Percentiles rank a stretch among this genome's conserved stretches.
Conservation (phyloP, 2,329 filamentous ascomycete genomes). For the Remersonia thermophila region DNA sequence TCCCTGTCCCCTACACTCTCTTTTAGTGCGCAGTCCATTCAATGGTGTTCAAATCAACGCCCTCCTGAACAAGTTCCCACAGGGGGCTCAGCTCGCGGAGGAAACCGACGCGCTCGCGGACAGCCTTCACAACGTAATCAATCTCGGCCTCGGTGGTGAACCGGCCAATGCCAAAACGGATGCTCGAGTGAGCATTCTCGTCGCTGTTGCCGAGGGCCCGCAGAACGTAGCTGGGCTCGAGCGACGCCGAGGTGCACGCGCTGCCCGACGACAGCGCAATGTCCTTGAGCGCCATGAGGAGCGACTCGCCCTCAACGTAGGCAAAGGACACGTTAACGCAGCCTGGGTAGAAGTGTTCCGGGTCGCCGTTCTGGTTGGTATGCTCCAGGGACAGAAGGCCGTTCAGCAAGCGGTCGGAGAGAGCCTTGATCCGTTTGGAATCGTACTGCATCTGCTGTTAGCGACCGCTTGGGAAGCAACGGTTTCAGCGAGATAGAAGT, state of each 20-base stretch:
- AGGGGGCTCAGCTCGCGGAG: slow-evolving; percentile 87
- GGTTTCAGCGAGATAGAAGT: background rate
- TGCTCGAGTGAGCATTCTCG: slow-evolving; percentile 94
- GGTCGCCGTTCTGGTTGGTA: slow-evolving; percentile 80
- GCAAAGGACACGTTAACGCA: slow-evolving; percentile 98
- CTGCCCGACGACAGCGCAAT: slow-evolving; percentile 94
- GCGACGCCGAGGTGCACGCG: slow-evolving; percentile 89
- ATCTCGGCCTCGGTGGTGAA: slow-evolving; percentile 95
- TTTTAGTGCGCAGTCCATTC: slow-evolving; percentile 92
- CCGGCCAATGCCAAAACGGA: slow-evolving; percentile 90
- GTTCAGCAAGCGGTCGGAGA: slow-evolving; percentile 73
- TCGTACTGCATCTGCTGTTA: slow-evolving; percentile 59
- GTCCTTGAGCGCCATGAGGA: slow-evolving; percentile 96
- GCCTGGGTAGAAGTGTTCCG: slow-evolving; percentile 75
- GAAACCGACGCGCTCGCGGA: slow-evolving; percentile 81
- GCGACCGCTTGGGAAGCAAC: slow-evolving; percentile 3
- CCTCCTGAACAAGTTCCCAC: slow-evolving; percentile 97
- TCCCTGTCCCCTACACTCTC: slow-evolving; percentile 1
- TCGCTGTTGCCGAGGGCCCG: slow-evolving; percentile 91
- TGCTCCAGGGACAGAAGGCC: slow-evolving; percentile 85
- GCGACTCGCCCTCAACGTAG: slow-evolving; percentile 94
- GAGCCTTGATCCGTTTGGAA: slow-evolving; percentile 63
- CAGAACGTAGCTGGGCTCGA: slow-evolving; percentile 93
- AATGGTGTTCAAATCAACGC: slow-evolving; percentile 87
- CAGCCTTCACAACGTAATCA: slow-evolving; percentile 92